phyloP scores from a whole-genome alignment of 108 stramenopile species.

The Cylindrotheca closterium region DNA sequence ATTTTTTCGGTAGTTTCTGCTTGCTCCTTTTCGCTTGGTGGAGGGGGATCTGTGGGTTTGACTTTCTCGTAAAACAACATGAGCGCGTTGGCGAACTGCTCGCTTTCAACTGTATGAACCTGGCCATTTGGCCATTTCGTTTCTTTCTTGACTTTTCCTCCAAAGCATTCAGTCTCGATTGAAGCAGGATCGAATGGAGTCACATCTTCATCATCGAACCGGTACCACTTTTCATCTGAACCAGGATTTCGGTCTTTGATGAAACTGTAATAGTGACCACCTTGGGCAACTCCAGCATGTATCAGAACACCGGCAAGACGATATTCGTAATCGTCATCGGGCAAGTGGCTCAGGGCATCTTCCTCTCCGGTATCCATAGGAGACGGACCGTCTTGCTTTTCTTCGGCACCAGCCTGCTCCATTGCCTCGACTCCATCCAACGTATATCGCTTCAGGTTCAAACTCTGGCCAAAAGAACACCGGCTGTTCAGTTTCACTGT shows the following conservation, averaged over 20 bases:
- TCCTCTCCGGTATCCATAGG: conserved; percentile 38
- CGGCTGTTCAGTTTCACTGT: conserved; percentile 98
- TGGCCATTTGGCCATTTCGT: conserved; percentile 89
- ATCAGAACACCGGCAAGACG: conserved; percentile 93
- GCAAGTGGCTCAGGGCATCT: conserved; percentile 32
- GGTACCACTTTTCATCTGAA: conserved; percentile 84
- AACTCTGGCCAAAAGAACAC: conserved; percentile 88
- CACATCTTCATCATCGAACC: conserved; percentile 98
- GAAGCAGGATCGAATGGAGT: conserved; percentile 88
- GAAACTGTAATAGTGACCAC: conserved; percentile 98
- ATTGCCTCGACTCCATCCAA: conserved; percentile 87
- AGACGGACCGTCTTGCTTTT: conserved; percentile 29
- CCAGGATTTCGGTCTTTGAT: conserved; percentile 80
- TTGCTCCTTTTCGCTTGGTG: conserved; percentile 13
- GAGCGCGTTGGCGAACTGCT: conserved; percentile 94
- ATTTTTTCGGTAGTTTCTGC: conserved; percentile 4
- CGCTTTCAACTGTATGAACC: conserved; percentile 89
- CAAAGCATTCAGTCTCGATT: conserved; percentile 93
- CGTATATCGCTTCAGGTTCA: conserved; percentile 96
- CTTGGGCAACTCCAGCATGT: conserved; percentile 97
- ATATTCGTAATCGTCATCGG: conserved; percentile 92
- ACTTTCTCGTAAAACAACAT: conserved; percentile 98
- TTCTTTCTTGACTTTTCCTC: conserved; percentile 92
- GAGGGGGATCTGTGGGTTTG: conserved; percentile 51
- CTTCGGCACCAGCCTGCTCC: conserved; percentile 56